Percentiles rank a stretch among this genome's conserved stretches.
Evolutionary conservation across 768 basidiomycete genomes (phyloP).

Genomic region (Boletus sp.): DNA sequence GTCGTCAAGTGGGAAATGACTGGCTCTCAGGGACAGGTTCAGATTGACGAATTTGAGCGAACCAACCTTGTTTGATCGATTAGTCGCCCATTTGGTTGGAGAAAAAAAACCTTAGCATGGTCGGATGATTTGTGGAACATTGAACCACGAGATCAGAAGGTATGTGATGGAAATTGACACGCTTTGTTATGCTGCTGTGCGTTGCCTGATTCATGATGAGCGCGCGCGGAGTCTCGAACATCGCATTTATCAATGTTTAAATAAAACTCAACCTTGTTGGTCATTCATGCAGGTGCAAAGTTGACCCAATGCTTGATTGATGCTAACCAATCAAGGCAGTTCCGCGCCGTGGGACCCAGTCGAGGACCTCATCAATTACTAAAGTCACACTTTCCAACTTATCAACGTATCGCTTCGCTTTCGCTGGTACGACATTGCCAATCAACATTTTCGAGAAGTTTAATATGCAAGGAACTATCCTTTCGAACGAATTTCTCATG

Average conservation of each 20-base stretch:
- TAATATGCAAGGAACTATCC: slow-evolving; percentile 13
- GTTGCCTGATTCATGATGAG: background rate
- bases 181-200: background rate
- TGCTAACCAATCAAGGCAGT: background rate
- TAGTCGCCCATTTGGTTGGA: background rate
- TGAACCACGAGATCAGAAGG: background rate
- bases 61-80: background rate
- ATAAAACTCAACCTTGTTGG: slow-evolving; percentile 3
- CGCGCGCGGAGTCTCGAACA: background rate
- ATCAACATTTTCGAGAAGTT: background rate
- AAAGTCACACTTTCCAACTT: background rate
- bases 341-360: slow-evolving; percentile 21
- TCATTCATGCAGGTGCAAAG: background rate
- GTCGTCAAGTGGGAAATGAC: background rate
- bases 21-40: background rate
- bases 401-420: background rate
- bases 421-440: background rate
- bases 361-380: background rate
- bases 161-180: background rate
- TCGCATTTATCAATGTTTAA: background rate
- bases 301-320: background rate
- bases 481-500: slow-evolving; percentile 12
- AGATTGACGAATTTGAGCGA: background rate
- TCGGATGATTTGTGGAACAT: background rate
- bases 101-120: background rate